Conservation (phyloP, 192 early-diverging fungal genomes). For the Coemansia sp. region DNA sequence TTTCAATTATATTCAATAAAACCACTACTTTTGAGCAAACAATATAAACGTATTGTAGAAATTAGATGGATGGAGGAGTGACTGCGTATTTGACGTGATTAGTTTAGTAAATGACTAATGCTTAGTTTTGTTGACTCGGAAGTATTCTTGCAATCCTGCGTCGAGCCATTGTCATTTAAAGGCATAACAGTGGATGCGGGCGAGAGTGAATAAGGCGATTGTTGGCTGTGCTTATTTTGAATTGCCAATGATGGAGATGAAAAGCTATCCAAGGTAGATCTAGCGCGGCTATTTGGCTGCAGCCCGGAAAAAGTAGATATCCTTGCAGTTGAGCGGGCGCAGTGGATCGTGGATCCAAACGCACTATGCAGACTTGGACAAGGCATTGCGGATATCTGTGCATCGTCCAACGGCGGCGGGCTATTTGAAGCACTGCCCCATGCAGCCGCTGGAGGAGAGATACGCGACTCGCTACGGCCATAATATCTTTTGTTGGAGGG, state of each 20-base stretch:
- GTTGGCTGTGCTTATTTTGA: not conserved
- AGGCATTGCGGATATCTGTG: not conserved
- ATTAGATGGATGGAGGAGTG: not conserved
- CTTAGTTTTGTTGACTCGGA: conserved; percentile 21
- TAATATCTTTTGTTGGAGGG: conserved; percentile 3
- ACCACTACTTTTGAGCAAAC: too few species aligned
- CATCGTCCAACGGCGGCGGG: conserved; percentile 12
- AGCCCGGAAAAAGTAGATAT: not conserved
- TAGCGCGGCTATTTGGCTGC: not conserved
- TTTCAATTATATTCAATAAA: too few species aligned
- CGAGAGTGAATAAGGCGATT: conserved; percentile 28
- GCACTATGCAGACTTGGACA: conserved; percentile 7
- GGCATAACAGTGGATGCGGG: conserved; percentile 23
- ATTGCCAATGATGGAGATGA: not conserved
- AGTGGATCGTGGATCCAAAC: conserved; percentile 18
- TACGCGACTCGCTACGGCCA: not conserved
- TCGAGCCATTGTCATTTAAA: conserved; percentile 3
- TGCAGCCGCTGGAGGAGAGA: not conserved
- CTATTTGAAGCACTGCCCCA: conserved; percentile 14
- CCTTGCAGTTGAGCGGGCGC: conserved; percentile 34
- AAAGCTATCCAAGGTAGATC: not conserved
- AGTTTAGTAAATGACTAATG: conserved; percentile 40
- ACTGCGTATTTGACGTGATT: not conserved
- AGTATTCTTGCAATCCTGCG: not conserved
- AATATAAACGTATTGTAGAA: not conserved